Conservation (phyloP, 176 grass and related monocot genomes). For the Poa annua region DNA sequence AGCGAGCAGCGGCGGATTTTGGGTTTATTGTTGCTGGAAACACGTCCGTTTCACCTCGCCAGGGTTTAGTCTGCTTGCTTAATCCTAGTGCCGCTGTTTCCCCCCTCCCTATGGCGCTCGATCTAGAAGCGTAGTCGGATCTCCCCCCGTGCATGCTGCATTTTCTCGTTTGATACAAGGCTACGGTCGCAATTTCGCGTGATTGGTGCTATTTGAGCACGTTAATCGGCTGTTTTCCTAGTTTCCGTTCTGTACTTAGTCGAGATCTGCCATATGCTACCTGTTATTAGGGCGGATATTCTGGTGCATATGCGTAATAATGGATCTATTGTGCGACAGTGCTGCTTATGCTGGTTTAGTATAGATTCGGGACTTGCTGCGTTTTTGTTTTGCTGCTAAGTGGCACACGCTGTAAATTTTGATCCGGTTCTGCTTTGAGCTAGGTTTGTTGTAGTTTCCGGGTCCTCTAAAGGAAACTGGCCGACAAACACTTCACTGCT, state of each 20-base stretch:
- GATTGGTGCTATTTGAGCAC: accelerated
- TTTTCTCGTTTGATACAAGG: neutral
- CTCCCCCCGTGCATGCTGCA: neutral
- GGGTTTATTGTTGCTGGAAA: neutral
- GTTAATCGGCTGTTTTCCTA: neutral
- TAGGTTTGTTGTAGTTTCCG: neutral
- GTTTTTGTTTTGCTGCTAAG: neutral
- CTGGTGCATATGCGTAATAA: neutral
- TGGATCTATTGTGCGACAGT: neutral
- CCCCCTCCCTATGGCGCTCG: neutral
- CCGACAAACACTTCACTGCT: neutral
- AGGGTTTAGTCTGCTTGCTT: neutral
- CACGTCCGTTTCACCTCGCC: too few relatives aligned
- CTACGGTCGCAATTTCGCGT: neutral
- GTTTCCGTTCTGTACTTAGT: too few relatives aligned
- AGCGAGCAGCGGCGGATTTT: neutral
- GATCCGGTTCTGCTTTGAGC: neutral
- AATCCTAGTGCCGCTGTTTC: neutral
- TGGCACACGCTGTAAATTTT: neutral
- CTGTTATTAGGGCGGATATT: neutral
- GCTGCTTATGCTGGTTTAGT: neutral
- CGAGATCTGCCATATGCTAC: neutral
- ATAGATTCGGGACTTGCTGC: neutral
- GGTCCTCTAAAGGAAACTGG: neutral
- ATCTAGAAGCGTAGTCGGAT: neutral